Evolutionary conservation across 495 filamentous ascomycete genomes (phyloP).

Genomic region (Podospora didyma): DNA sequence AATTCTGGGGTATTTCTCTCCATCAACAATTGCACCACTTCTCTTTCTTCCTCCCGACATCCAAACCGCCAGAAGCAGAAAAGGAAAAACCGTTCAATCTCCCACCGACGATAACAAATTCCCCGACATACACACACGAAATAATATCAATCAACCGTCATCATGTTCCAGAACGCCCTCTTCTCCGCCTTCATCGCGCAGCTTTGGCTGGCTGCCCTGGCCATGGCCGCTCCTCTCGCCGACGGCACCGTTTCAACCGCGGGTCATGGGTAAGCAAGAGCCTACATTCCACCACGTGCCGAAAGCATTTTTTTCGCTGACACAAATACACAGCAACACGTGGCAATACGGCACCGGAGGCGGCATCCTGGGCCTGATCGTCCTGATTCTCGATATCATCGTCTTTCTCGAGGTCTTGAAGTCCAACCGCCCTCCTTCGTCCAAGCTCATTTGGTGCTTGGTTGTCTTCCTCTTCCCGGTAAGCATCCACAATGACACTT

Average conservation of each 20-base stretch:
- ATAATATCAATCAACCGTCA: too few species aligned
- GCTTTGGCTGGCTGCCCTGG: slow-evolving; percentile 31
- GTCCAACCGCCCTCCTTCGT: slow-evolving; percentile 41
- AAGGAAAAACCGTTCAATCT: too few species aligned
- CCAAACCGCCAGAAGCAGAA: too few species aligned
- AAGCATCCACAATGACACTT: too few species aligned
- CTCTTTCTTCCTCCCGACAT: too few species aligned
- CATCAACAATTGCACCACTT: too few species aligned
- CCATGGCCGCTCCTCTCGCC: too few species aligned
- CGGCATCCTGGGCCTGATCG: slow-evolving; percentile 44
- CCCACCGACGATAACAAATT: too few species aligned
- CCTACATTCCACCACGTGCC: too few species aligned
- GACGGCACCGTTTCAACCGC: too few species aligned
- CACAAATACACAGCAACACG: slow-evolving; percentile 17
- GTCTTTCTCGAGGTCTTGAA: slow-evolving; percentile 50
- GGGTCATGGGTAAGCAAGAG: too few species aligned
- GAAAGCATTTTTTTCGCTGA: too few species aligned
- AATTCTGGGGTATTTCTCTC: neutral
- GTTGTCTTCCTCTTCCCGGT: slow-evolving; percentile 47
- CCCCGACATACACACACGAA: neutral
- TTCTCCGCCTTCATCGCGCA: slow-evolving; percentile 35
- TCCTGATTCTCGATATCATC: slow-evolving; percentile 48
- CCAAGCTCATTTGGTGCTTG: slow-evolving; percentile 48
- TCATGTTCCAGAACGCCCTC: slow-evolving; percentile 23
- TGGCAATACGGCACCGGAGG: slow-evolving; percentile 45